A percentile compares a stretch with the other conserved stretches of the same genome.
Conservation (phyloP, 2,329 filamentous ascomycete genomes). For the Saccharata proteae region DNA sequence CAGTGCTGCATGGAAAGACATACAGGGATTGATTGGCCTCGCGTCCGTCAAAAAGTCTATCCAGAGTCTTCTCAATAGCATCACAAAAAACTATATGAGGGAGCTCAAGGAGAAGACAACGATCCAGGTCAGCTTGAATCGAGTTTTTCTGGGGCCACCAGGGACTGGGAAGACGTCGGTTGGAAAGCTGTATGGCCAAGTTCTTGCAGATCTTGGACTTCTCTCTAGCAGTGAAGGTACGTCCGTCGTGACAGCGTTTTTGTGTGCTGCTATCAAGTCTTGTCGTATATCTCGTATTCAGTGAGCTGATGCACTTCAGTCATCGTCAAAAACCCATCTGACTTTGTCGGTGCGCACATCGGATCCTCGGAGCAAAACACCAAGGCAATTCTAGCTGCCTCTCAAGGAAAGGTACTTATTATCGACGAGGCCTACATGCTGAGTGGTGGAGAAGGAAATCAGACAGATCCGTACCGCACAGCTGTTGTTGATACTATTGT, state of each 20-base stretch:
- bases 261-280: background rate
- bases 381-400: constrained; percentile 55
- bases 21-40: constrained; percentile 50
- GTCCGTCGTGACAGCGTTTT: constrained; percentile 8
- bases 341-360: constrained; percentile 54
- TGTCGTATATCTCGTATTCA: constrained; percentile 7
- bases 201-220: constrained; percentile 55
- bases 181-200: constrained; percentile 57
- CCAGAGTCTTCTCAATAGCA: constrained; percentile 44
- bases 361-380: constrained; percentile 61
- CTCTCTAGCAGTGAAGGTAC: constrained; percentile 56
- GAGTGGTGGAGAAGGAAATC: constrained; percentile 24
- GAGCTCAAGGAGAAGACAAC: constrained; percentile 50
- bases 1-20: constrained; percentile 44
- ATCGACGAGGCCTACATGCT: constrained; percentile 73
- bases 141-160: constrained; percentile 59
- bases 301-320: constrained; percentile 34
- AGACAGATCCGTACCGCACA: constrained; percentile 42
- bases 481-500: constrained; percentile 65
- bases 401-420: constrained; percentile 61
- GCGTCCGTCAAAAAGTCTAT: constrained; percentile 50
- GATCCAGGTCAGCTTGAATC: constrained; percentile 52
- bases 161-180: constrained; percentile 69
- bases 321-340: constrained; percentile 57
- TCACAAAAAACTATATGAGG: constrained; percentile 52